Evolutionary conservation across 306 rosid species (phyloP), one percentile per base, ranked within the genome.

Genomic region (Dryas octopetala): DNA sequence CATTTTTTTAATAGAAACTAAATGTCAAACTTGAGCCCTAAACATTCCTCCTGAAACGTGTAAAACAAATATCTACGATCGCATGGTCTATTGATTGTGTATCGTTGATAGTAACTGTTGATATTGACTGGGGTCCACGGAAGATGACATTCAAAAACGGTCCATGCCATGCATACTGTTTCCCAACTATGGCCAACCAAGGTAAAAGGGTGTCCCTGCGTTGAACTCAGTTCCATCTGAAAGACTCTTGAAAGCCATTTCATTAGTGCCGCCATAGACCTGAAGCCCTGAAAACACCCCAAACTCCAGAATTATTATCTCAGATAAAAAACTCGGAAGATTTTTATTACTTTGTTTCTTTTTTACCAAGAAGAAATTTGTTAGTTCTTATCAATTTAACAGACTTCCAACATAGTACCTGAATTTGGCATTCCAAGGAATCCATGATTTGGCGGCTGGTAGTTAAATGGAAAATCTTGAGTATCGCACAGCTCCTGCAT

Each of bases 381-480:
- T 11, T 52, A 68, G 1, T 58, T 23, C 3, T 23, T 17, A 17
- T 14, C 57, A 26, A 23, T 11, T 69, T 45, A 68, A 57, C 10
- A 5, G 41, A 68, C 19, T 70, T 41, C 45, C 48, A 32, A 60
- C 54, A 57, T 44, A 1, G 26, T 78, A 84, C 88, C 86, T 5
- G 66, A 47, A 75, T 38, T 53, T 62, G 74, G 62, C 71, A 52
- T 46, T 7, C 62, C 11, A 38, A 73, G 66, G 66, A 55, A 62
- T 12, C 57, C 69, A 51, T 38, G 75, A 53, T 57, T 40, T 65
- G 74, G 70, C 10, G 26, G 64, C 62, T 82, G 76, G 78, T 77
- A 70, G 51, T 62, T 80, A 4, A 78, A 74, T 55, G 77, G 61
- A 26, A 61, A 66, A 60, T 49, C 44, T 57, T 44, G 66, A 47